Base-by-base conservation (phyloP, 2,329 filamentous ascomycete genomes). In the Epichloe gansuensis region DNA sequence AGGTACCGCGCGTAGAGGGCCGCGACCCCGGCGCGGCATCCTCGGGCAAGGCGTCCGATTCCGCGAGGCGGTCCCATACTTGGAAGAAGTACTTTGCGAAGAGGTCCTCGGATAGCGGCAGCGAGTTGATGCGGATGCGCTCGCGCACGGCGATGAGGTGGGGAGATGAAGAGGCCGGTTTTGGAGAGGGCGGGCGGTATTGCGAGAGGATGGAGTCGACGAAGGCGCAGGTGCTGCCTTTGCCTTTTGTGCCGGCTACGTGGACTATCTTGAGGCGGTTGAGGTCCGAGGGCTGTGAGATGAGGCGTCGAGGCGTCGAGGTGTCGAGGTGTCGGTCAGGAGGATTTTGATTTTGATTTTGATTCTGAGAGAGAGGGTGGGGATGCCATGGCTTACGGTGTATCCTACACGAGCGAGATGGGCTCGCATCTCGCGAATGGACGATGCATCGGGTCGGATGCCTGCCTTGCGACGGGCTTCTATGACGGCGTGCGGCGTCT, bases 401-500 rank as follows among this genome's bases (percentile, higher is more conserved):
- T 95, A 91, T 58, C 90, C 89, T 62, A 93, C 82, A 58, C 84
- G 85, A 52, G 75, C 72, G 62, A 88, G 80, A 77, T 88, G 95
- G 55, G 82, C 78, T 58, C 81, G 76, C 81, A 94, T 94, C 67
- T 95, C 87, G 3, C 81, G 79, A 47, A 93, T 82, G 8, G 86
- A 74, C 52, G 75, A 74, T 55, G 81, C 75, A 67, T 93, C 86
- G 62, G 87, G 82, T 31, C 76, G 78, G 56, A 82, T 73, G 21
- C 88, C 86, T 17, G 85, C 85, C 65, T 87, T 87, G 52, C 82
- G 78, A 50, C 93, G 83, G 49, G 85, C 82, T 65, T 95, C 83
- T 17, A 96, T 79, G 50, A 89, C 78, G 48, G 85, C 80, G 65
- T 85, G 91, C 50, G 95, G 94, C 43, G 87, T 89, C 68, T 98